These are phyloP conservation scores for Tetrapisispora namnaoensis DNA, from an alignment of 805 yeast genomes.

Conservation along the genomic window DNA sequence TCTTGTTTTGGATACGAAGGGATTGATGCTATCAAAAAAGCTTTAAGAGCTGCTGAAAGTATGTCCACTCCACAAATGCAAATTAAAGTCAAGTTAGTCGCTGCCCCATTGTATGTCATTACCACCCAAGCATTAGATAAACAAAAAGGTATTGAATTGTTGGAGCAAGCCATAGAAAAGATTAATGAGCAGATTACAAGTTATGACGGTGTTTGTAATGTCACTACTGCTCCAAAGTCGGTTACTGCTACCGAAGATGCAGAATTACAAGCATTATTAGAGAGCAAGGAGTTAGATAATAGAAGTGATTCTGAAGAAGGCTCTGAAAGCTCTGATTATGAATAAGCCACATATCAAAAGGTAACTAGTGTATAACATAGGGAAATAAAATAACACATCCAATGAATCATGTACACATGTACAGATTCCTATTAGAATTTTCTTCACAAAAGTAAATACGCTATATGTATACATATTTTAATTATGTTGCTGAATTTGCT, in stretches of 20 bases:
- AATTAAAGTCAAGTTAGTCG: slow-evolving; percentile 88
- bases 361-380: background rate
- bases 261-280: slow-evolving; percentile 90
- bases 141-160: slow-evolving; percentile 70
- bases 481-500: no score
- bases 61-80: slow-evolving; percentile 76
- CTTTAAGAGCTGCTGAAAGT: slow-evolving; percentile 78
- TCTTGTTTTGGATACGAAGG: slow-evolving; percentile 97
- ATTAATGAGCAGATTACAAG: slow-evolving; percentile 60
- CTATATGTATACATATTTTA: no score
- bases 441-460: no score
- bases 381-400: background rate
- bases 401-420: background rate
- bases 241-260: slow-evolving; percentile 98
- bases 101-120: slow-evolving; percentile 92
- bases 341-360: background rate
- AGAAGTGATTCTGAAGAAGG: slow-evolving; percentile 64
- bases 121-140: slow-evolving; percentile 91
- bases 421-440: no score
- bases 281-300: slow-evolving; percentile 83
- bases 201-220: slow-evolving; percentile 78
- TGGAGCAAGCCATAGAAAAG: slow-evolving; percentile 70
- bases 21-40: slow-evolving; percentile 89
- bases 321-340: slow-evolving; percentile 29
- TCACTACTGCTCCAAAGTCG: slow-evolving; percentile 97